Evolutionary conservation across 116 monocot genomes (phyloP), one percentile per base, ranked within the genome.

Genomic region (Dioscorea cayenensis): DNA sequence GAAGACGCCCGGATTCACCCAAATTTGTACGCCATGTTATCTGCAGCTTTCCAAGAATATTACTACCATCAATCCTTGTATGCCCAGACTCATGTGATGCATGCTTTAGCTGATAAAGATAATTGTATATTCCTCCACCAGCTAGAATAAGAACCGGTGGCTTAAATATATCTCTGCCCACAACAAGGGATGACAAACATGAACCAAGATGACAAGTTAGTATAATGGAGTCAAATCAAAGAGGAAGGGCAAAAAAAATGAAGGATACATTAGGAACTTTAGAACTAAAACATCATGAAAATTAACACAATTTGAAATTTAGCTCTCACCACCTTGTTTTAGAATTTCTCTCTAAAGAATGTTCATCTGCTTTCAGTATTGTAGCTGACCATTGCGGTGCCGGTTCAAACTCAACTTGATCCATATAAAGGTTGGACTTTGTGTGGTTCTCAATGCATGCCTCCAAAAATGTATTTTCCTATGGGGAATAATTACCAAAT

Each of bases 401-500:
- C 49, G 97, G 97, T 72, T 97, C 90, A 72, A 97, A 92, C 17
- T 97, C 97, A 55, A 97, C 90, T 88, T 97, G 97, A 73, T 97
- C 93, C 97, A 97, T 93, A 50, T 84, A 88, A 78, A 97, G 93
- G 43, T 93, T 93, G 18, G 93, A 86, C 64, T 97, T 97, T 64
- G 97, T 97, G 72, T 97, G 97, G 68, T 97, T 97, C 84, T 97
- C 97, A 79, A 97, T 86, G 86, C 93, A 92, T 60, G 93, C 90
- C 75, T 97, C 97, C 80, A 97, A 68, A 86, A 81, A 90, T 70
- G 86, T 97, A 71, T 63, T 87, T 9, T 88, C 97, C 97, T 97
- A 84, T 77, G 43, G 77, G 63, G 52, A 25, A 59, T 51, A 83
- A 22, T 62, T 62, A 62, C 59, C 21, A 59, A 59, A 21, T 62